These are phyloP conservation scores for Cerrena zonata DNA, from an alignment of 1,284 basidiomycete genomes.

Conservation along the genomic window DNA sequence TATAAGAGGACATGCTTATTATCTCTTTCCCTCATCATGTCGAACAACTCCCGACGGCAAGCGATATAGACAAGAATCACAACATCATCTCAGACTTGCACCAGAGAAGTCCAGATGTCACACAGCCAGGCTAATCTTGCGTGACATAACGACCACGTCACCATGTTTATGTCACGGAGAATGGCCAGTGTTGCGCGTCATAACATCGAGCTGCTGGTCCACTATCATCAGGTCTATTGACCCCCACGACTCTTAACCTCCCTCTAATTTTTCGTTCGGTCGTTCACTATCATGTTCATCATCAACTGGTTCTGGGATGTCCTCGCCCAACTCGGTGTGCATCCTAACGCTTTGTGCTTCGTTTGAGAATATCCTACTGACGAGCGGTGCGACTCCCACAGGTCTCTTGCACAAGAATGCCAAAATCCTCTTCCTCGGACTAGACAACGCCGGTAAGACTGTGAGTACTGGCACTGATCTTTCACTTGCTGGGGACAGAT, in stretches of 20 bases:
- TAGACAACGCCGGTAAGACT: constrained; percentile 99
- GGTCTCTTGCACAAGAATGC: constrained; percentile 98
- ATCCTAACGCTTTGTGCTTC: background rate
- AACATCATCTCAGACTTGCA: no score
- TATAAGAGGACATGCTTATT: no score
- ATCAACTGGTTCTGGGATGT: constrained; percentile 95
- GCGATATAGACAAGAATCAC: no score
- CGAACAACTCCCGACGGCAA: no score
- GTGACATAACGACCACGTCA: background rate
- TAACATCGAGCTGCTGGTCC: background rate
- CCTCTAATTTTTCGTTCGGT: background rate
- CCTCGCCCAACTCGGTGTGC: constrained; percentile 81
- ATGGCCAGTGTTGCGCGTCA: background rate
- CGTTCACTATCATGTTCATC: constrained; percentile 62
- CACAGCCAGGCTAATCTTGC: no score
- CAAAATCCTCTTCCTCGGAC: constrained; percentile 98
- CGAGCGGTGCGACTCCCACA: constrained; percentile 27
- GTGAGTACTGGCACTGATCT: constrained; percentile 46
- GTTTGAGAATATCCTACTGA: background rate
- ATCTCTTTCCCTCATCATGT: no score
- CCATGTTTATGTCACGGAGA: background rate
- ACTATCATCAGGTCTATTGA: background rate
- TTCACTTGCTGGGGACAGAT: background rate
- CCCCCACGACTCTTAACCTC: background rate
- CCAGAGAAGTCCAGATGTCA: no score